These are phyloP conservation scores for Monilinia fructicola DNA, from an alignment of 2,329 filamentous ascomycete species.

Conservation along the genomic window DNA sequence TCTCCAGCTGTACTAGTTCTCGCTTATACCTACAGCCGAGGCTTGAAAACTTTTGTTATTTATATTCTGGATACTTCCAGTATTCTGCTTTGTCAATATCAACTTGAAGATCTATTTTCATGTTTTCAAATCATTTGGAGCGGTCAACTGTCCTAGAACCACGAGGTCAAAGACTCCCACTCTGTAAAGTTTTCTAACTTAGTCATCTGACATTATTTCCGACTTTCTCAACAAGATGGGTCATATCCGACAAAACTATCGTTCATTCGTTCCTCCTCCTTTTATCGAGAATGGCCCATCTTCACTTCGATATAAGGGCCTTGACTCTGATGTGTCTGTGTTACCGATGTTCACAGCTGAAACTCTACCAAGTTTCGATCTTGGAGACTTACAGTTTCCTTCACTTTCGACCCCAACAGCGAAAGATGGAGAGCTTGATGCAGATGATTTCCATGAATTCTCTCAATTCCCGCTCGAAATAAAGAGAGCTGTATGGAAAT, in stretches of 20 bases:
- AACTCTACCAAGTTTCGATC: neutral
- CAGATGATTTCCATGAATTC: neutral
- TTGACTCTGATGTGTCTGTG: neutral
- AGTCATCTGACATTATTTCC: too few species aligned
- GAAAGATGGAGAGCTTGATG: neutral
- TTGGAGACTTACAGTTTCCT: neutral
- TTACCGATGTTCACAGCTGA: neutral
- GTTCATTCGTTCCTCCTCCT: neutral
- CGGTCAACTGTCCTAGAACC: too few species aligned
- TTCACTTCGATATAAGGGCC: neutral
- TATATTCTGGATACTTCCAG: neutral
- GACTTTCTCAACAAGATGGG: neutral
- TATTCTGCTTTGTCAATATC: too few species aligned
- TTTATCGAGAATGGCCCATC: neutral
- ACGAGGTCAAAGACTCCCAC: too few species aligned
- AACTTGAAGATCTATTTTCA: too few species aligned
- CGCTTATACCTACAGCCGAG: neutral
- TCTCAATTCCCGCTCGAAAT: constrained; percentile 10
- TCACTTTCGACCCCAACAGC: neutral
- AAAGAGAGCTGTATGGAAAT: constrained; percentile 8
- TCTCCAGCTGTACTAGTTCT: neutral
- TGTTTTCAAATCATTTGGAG: too few species aligned
- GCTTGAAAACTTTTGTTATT: neutral
- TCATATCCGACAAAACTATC: too few species aligned
- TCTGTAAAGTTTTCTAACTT: too few species aligned